These are phyloP conservation scores for Alnus glutinosa DNA, from an alignment of 306 rosid species.

Conservation along the genomic window DNA sequence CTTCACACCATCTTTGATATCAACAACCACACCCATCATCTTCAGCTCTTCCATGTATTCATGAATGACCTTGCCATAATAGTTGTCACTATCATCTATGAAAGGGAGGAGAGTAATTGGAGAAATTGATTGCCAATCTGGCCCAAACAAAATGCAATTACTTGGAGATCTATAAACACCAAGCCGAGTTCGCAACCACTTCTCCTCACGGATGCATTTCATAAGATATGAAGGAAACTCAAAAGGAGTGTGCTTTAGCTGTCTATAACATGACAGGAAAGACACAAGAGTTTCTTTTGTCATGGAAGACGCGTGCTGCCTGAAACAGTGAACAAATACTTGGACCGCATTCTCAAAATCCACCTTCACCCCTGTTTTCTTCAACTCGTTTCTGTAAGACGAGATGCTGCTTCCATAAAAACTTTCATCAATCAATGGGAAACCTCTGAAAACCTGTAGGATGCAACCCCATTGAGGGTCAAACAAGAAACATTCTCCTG, in stretches of 20 bases:
- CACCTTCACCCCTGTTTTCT: slow-evolving; percentile 47
- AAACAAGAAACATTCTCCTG: slow-evolving; percentile 52
- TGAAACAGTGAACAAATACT: slow-evolving; percentile 38
- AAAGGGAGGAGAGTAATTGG: slow-evolving; percentile 66
- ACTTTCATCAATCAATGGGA: slow-evolving; percentile 49
- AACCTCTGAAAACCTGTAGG: slow-evolving; percentile 47
- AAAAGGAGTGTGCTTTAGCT: slow-evolving; percentile 22
- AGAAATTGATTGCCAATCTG: slow-evolving; percentile 63
- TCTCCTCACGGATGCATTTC: slow-evolving; percentile 5
- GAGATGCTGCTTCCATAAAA: slow-evolving; percentile 44
- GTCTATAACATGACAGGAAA: slow-evolving; percentile 52
- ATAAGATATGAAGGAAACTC: slow-evolving; percentile 33
- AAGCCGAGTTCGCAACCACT: slow-evolving; percentile 62
- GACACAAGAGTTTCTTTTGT: slow-evolving; percentile 39
- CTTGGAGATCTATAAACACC: slow-evolving; percentile 48
- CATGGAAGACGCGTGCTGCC: slow-evolving; percentile 37
- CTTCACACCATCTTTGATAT: slow-evolving; percentile 47
- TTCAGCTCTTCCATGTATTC: slow-evolving; percentile 56
- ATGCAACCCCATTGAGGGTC: slow-evolving; percentile 64
- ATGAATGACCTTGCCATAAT: slow-evolving; percentile 45
- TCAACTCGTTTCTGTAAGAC: slow-evolving; percentile 37
- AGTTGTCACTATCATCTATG: slow-evolving; percentile 52
- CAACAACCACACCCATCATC: slow-evolving; percentile 50
- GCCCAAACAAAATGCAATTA: slow-evolving; percentile 58
- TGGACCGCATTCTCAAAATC: slow-evolving; percentile 53